Evolutionary conservation across 2,329 filamentous ascomycete species (phyloP).

Genomic region (Fusarium multiceps): DNA sequence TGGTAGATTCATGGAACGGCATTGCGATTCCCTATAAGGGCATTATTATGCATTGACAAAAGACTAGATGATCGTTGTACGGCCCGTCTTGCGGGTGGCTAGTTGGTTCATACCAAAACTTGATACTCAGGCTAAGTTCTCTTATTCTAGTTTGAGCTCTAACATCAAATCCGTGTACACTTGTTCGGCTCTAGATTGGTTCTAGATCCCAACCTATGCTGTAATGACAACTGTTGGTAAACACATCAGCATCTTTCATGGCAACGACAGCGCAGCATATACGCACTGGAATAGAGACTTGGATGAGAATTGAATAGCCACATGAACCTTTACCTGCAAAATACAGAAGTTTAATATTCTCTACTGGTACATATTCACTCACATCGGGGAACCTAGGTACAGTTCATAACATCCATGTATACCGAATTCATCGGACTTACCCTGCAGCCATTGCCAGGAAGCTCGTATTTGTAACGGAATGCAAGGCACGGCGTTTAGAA

Average conservation of each 20-base stretch:
- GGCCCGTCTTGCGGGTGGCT: slow-evolving; percentile 2
- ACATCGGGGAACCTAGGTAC: neutral
- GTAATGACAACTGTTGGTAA: neutral
- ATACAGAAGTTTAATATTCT: neutral
- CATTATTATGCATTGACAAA: neutral
- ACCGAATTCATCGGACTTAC: neutral
- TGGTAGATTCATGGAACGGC: neutral
- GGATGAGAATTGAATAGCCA: neutral
- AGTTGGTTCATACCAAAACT: neutral
- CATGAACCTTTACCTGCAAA: neutral
- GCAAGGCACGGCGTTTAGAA: neutral
- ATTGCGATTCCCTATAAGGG: neutral
- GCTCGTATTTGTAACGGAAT: neutral
- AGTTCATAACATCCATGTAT: neutral
- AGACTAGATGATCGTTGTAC: neutral
- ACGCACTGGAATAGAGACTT: neutral
- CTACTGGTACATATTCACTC: neutral
- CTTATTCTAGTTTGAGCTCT: neutral
- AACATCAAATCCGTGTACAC: neutral
- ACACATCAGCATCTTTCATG: neutral
- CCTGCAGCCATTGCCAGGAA: neutral
- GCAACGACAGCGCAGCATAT: neutral
- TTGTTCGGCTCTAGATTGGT: neutral
- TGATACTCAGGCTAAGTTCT: too few relatives aligned
- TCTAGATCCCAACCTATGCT: neutral